Evolutionary conservation across 495 filamentous ascomycete species (phyloP).

Genomic region (Oleoguttula mirabilis): DNA sequence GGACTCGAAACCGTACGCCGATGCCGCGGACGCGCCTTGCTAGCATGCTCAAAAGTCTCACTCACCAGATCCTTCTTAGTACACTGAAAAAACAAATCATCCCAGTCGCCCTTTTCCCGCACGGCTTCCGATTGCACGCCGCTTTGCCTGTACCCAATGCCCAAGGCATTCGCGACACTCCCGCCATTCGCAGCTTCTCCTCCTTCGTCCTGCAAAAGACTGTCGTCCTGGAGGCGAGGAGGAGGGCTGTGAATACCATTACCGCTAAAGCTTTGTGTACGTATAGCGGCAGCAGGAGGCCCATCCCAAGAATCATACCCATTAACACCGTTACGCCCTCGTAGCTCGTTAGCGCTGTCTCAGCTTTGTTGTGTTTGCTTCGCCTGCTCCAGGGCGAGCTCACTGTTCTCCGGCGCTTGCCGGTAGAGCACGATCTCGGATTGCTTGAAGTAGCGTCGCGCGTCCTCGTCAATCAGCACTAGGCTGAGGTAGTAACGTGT

Average conservation of each 20-base stretch:
- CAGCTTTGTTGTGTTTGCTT: constrained; percentile 19
- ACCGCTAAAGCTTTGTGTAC: neutral
- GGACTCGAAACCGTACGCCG: no score
- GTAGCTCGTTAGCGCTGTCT: constrained; percentile 14
- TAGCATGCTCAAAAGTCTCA: no score
- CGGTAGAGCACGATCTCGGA: constrained; percentile 96
- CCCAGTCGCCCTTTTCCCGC: constrained; percentile 12
- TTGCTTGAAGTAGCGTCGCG: constrained; percentile 96
- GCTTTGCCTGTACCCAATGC: neutral
- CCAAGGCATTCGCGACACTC: neutral
- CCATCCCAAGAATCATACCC: neutral
- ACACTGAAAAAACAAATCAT: constrained; percentile 10
- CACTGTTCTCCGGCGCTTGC: constrained; percentile 60
- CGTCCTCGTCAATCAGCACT: constrained; percentile 57
- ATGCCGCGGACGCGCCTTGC: no score
- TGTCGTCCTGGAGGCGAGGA: no score
- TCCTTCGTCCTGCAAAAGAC: no score
- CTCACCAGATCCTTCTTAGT: constrained; percentile 1
- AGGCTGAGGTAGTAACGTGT: constrained; percentile 95
- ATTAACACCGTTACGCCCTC: constrained; percentile 9
- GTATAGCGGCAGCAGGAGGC: neutral
- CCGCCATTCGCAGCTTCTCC: neutral
- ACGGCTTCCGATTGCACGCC: constrained; percentile 8
- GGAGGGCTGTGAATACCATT: neutral
- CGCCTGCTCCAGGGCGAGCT: constrained; percentile 18